Conservation (phyloP, 768 basidiomycete species). For the Sporobolomyces roseus region DNA sequence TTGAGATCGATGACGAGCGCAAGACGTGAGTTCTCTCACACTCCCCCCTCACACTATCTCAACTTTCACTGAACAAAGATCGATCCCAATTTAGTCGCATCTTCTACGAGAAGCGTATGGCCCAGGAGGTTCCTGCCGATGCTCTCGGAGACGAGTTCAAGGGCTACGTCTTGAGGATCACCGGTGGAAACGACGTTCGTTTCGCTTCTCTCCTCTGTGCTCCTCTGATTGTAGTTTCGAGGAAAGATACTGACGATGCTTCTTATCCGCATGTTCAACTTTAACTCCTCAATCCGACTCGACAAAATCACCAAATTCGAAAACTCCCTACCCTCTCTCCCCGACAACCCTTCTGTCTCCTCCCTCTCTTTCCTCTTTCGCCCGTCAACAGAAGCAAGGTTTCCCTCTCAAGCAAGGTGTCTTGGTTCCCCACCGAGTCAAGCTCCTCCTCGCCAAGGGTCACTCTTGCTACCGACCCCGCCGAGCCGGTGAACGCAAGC, state of each 20-base stretch:
- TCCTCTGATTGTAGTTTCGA: conserved; percentile 12
- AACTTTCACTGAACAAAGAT: neutral
- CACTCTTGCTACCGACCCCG: conserved; percentile 97
- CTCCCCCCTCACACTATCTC: conserved; percentile 12
- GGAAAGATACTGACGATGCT: neutral
- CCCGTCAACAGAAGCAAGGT: conserved; percentile 63
- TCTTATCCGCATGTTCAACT: neutral
- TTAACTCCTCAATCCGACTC: neutral
- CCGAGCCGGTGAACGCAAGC: conserved; percentile 90
- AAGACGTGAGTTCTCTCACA: conserved; percentile 59
- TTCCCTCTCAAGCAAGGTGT: conserved; percentile 99
- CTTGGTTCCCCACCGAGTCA: conserved; percentile 86
- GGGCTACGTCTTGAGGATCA: conserved; percentile 94
- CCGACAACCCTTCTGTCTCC: too few species aligned
- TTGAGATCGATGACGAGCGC: conserved; percentile 90
- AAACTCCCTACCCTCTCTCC: neutral
- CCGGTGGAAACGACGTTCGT: conserved; percentile 81
- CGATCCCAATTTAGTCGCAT: conserved; percentile 60
- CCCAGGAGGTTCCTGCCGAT: conserved; percentile 90
- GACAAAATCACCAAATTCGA: neutral
- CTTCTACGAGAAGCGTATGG: conserved; percentile 96
- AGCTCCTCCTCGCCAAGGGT: conserved; percentile 86
- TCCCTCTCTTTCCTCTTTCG: neutral
- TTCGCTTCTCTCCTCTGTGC: neutral
- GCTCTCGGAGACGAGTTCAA: conserved; percentile 91